Base-by-base conservation (phyloP, 805 yeast genomes). In the Kazachstania bromeliacearum region DNA sequence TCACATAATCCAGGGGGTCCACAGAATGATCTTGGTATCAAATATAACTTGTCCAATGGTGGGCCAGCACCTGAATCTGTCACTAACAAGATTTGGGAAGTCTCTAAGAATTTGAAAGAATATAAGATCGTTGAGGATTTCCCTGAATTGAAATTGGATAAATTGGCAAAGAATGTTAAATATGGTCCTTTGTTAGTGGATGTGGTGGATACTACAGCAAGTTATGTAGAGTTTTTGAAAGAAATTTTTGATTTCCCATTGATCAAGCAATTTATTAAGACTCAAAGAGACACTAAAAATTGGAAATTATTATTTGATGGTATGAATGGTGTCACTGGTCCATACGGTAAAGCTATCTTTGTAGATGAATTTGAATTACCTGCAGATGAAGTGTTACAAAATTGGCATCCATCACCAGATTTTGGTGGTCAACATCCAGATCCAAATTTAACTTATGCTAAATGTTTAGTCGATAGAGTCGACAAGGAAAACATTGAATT, bases 1-100 rank as follows among this genome's bases (percentile, higher is more conserved):
- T 82, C 94, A 16, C 98, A 92, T 63, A 92, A 92, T 62, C 98
- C 98, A 13, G 98, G 98, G 58, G 97, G 97, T 5, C 95, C 95
- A 39, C 63, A 71, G 18, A 78, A 84, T 45, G 98, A 92, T 57
- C 73, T 87, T 60, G 98, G 98, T 39, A 92, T 92, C 67, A 92
- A 92, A 66, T 92, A 92, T 68, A 92, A 92, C 62, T 68, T 92
- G 60, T 73, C 83, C 43, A 89, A 92, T 57, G 98, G 98, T 48
- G 98, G 96, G 2, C 98, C 98, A 29, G 97, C 97, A 8, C 98
- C 98, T 7, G 98, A 92, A 60, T 64, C 81, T 12, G 94, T 92
- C 41, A 92, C 98, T 10, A 74, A 92, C 64, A 75, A 77, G 61
- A 92, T 92, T 55, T 92, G 65, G 66, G 88, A 77, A 42, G 70